Base-by-base conservation (phyloP, 768 basidiomycete genomes). In the Russula foetens region DNA sequence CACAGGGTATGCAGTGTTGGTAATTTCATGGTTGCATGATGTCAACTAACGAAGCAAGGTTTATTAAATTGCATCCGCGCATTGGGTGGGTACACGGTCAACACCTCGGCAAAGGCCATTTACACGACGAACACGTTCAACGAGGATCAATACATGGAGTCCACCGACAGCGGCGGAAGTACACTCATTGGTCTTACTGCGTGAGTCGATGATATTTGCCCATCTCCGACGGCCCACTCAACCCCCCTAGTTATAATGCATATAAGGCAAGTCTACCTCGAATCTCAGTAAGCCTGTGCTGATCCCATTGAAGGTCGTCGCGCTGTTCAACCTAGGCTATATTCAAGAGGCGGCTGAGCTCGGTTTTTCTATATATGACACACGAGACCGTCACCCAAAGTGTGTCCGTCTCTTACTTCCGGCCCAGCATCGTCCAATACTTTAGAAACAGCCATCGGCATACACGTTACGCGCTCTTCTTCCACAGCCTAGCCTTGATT, bases 401-500 rank as follows among this genome's bases (percentile, higher is more conserved):
- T 86, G 69, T 55, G 77, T 69, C 6, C 41, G 43, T 41, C 9
- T 43, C 43, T 44, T 14, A 6, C n/a, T 26, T 39, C 21, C 24
- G 41, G 3, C 12, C 44, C 49, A 48, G 45, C 2, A 33, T 50
- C 2, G 29, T 50, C 50, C 17, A 59, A 58, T 63, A 44, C 56
- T 46, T 11, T 38, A 8, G 50, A 28, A 21, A 43, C 43, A 88
- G 85, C 64, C 86, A 88, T 70, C 75, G 85, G 44, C 86, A 87
- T 69, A 79, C 81, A 47, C 85, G 86, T 50, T 88, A 83, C 68
- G 78, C 77, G 1, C 73, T 86, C 4, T 88, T 86, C 71, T 88
- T 85, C 69, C 86, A 88, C 68, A 84, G 79, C 63, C 75, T 90
- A 38, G 81, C 88, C 3, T 70, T 90, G 72, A 78, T 86, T 52